Base-by-base conservation (phyloP, 345 rosid genomes). In the Mangifera indica region DNA sequence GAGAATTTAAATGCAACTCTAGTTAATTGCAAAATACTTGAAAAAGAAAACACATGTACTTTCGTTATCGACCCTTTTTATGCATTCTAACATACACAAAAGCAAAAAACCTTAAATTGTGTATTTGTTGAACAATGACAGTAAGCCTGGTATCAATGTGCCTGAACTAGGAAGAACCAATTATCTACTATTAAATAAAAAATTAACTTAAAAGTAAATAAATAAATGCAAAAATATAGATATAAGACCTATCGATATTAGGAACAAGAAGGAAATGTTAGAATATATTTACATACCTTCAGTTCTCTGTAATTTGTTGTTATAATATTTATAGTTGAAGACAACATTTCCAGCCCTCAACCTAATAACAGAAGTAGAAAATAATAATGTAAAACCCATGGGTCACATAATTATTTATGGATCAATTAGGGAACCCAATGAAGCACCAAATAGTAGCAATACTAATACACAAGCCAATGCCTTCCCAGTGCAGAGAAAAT, bases 301-400 rank as follows among this genome's bases (percentile, higher is more conserved):
- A 69, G 95, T 91, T 78, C 87, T 87, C 69, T 87, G 97, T 77
- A 93, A 80, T 78, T 88, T 86, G 79, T 96, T 93, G 86, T 91
- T 85, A 81, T 87, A 89, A 77, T 96, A 96, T 69, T 88, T 85
- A 81, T 96, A 96, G 81, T 87, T 91, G 84, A 93, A 96, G 71
- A 93, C 87, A 58, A 96, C 99, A 83, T 96, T 96, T 71, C 97
- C 90, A 56, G 89, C 88, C 79, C 98, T 87, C 87, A 96, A 87
- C 93, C 99, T 96, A 81, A 65, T 76, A 83, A 80, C 51, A 71
- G 48, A 80, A 81, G 68, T 40, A 70, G 63, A 56, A 68, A 60
- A 22, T 26, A 66, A 66, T 70, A 6, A 37, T 1, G 1, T 37
- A 37, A 37, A 74, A 11, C 57, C 51, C 5, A 37, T 29, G 25